A percentile compares a stretch with the other conserved stretches of the same genome.
phyloP scores from a whole-genome alignment of 495 filamentous ascomycete genomes.

The Lentithecium fluviatile region DNA sequence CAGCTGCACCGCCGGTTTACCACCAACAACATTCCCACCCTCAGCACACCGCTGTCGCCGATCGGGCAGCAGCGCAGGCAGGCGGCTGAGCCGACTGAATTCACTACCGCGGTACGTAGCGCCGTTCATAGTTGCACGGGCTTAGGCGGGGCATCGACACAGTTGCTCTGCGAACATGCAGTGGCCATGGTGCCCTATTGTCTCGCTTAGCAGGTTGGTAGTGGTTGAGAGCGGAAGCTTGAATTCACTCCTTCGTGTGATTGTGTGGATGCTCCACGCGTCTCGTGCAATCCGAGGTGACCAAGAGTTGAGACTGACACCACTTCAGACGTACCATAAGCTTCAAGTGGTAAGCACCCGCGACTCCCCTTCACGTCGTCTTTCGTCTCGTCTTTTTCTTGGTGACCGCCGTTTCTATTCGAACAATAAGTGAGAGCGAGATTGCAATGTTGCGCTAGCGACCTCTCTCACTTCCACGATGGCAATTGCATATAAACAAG shows the following conservation, averaged over 20 bases:
- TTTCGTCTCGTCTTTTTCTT: conserved; percentile 5
- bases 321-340: conserved; percentile 54
- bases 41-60: conserved; percentile 54
- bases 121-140: background rate
- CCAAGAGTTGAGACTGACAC: conserved; percentile 12
- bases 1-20: conserved; percentile 90
- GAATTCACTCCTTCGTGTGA: background rate
- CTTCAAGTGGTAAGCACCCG: conserved; percentile 55
- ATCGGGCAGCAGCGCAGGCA: conserved; percentile 61
- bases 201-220: background rate
- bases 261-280: background rate
- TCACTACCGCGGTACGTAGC: conserved; percentile 44
- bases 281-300: background rate
- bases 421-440: background rate
- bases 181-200: background rate
- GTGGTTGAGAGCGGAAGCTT: background rate
- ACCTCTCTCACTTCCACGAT: background rate
- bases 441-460: background rate
- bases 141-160: background rate
- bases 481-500: background rate
- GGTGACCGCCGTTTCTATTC: conserved; percentile 11
- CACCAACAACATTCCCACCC: conserved; percentile 77
- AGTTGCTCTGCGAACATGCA: too few species aligned
- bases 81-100: conserved; percentile 58
- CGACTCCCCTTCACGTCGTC: conserved; percentile 20